Conservation (phyloP, 176 grass and related monocot genomes). For the Zea luxurians region DNA sequence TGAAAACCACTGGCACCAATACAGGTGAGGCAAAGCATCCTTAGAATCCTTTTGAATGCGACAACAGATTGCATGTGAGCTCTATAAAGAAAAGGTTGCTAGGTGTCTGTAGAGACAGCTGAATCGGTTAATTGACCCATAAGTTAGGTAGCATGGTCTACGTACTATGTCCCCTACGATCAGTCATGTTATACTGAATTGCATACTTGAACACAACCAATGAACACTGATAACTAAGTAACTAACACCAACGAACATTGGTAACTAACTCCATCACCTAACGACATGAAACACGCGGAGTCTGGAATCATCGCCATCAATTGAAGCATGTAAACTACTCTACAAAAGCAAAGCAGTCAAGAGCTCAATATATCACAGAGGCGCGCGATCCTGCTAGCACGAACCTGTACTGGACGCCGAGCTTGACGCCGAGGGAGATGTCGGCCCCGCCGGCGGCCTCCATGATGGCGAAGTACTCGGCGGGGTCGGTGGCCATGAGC, state of each 20-base stretch:
- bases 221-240: neutral
- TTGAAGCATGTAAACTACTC: neutral
- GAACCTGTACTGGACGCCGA: constrained; percentile 99
- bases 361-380: no score
- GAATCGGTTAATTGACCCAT: neutral
- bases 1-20: neutral
- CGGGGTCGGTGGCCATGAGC: constrained; percentile 53
- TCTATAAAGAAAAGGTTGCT: neutral
- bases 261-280: neutral
- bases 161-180: neutral
- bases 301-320: neutral
- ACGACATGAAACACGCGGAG: neutral
- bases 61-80: no score
- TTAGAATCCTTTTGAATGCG: constrained; percentile 2
- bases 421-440: constrained; percentile 87
- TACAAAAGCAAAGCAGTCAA: no score
- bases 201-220: no score
- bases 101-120: neutral
- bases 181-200: neutral
- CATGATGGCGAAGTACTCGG: constrained; percentile 75
- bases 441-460: constrained; percentile 81
- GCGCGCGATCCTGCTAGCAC: neutral
- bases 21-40: neutral
- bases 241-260: neutral
- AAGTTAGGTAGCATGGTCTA: neutral